Evolutionary conservation across 139 green algal species (phyloP).

Genomic region (Chlorella sp.): DNA sequence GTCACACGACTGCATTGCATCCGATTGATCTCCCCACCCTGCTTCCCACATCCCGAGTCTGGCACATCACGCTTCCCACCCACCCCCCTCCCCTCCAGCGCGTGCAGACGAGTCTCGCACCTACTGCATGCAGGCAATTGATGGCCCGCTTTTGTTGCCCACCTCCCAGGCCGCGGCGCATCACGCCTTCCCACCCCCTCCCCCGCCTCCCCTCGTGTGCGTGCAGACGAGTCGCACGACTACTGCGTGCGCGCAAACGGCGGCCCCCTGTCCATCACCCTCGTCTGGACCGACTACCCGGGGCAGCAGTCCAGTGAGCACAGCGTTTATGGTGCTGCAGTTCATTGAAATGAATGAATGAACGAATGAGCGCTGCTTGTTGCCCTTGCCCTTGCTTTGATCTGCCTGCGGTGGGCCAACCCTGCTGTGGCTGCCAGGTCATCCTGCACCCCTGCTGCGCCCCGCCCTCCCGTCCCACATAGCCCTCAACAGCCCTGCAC

Average conservation of each 20-base stretch:
- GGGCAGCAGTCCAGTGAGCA: neutral
- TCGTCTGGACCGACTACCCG: slow-evolving; percentile 64
- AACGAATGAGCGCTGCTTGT: too few relatives aligned
- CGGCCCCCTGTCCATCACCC: slow-evolving; percentile 74
- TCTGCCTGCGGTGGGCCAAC: neutral
- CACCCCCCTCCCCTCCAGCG: too few relatives aligned
- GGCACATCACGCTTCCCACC: too few relatives aligned
- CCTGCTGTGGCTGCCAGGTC: neutral
- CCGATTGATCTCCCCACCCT: too few relatives aligned
- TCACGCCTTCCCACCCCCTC: neutral
- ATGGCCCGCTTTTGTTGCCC: slow-evolving; percentile 55
- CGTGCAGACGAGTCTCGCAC: slow-evolving; percentile 18
- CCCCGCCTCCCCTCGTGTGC: neutral
- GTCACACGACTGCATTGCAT: too few relatives aligned
- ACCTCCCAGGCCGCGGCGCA: too few relatives aligned
- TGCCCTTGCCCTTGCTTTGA: neutral
- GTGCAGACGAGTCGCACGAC: slow-evolving; percentile 37
- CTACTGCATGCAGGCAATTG: slow-evolving; percentile 76
- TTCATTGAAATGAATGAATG: too few relatives aligned
- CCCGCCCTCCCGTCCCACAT: neutral
- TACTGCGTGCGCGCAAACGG: slow-evolving; percentile 78
- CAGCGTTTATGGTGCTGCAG: too few relatives aligned
- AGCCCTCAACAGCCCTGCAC: neutral
- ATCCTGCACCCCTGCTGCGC: neutral
- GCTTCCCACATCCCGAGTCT: too few relatives aligned